Base-by-base conservation (phyloP, 345 rosid genomes). In the Adansonia digitata region DNA sequence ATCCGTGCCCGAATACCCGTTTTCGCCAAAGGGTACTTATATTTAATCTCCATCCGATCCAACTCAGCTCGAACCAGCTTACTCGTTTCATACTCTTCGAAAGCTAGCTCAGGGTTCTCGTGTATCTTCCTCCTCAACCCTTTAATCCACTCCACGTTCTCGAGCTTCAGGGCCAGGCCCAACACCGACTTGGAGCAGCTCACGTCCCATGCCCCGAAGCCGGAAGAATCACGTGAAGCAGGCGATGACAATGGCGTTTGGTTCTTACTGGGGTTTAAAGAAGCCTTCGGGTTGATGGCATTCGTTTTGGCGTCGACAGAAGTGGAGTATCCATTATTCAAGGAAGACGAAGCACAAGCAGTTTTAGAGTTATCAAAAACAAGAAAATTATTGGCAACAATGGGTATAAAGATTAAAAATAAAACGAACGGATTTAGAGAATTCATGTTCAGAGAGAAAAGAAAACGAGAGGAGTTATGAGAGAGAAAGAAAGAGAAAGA, bases 81-180 rank as follows among this genome's bases (percentile, higher is more conserved):
- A 63, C 92, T 89, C 4, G 90, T 89, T 74, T 83, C 81, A 6
- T 78, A 29, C 70, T 87, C 92, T 62, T 89, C 84, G 53, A 86
- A 89, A 61, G 90, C 92, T 4, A 89, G 89, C 81, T 89, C 92
- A 5, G 92, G 90, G 37, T 85, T 73, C 79, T 85, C 89, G 24
- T 87, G 92, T 52, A 87, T 89, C 77, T 39, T 84, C 84, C 92
- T 84, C 74, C 90, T 83, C 39, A 84, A 31, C 59, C 48, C 65
- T 74, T 74, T 86, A 76, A 87, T 59, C 92, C 92, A 89, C 13
- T 27, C 39, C 6, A 80, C 89, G 49, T 76, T 81, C 73, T 84
- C 88, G 15, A 85, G 86, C 18, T 13, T 29, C 72, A 64, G 53
- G 5, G 90, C 87, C 42, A 84, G 72, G 35, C 26, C 61, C 48